Base-by-base conservation (phyloP, 495 filamentous ascomycete genomes). In the Penicillium macrosclerotiorum region DNA sequence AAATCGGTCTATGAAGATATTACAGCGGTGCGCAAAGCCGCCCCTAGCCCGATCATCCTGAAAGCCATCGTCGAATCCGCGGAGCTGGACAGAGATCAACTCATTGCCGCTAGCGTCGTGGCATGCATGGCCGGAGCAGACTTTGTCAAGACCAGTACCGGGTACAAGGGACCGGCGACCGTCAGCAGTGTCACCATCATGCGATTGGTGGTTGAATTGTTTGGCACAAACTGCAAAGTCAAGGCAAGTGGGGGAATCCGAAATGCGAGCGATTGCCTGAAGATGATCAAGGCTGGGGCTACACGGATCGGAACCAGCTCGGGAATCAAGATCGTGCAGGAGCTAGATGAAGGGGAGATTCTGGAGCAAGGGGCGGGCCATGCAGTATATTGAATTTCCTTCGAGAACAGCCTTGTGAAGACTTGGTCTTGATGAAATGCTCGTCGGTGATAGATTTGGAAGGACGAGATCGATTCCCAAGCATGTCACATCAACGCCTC, bases 31-130 rank as follows among this genome's bases (percentile, higher is more conserved):
- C 73, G 74, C 11, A 67, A 69, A 4, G 74, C 75, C 14, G 76
- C 76, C 14, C 70, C 71, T 7, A 40, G 65, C 20, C 73, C 76
- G 23, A 61, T 72, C 5, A 59, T 62, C 22, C 59, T 85, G 35
- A 88, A 88, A 60, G 75, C 83, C 34, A 88, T 88, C 44, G 57
- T 88, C 31, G 84, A 88, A 60, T 83, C 82, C 5, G 76, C 76
- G 2, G 72, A 81, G 51, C 70, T 88, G 12, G 62, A 70, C 5
- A 57, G 52, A 11, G 59, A 73, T 11, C 68, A 85, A 58, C 74
- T 85, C 47, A 72, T 86, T 34, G 80, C 80, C 8, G 82, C 73
- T 8, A 77, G 75, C 22, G 63, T 74, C n/a, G 71, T 86, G 31
- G 69, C 72, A 1, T 75, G 77, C 16, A 69, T 77, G 39, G 83